These are phyloP conservation scores for Fusarium piperis DNA, from an alignment of 2,329 filamentous ascomycete genomes.

Conservation along the genomic window DNA sequence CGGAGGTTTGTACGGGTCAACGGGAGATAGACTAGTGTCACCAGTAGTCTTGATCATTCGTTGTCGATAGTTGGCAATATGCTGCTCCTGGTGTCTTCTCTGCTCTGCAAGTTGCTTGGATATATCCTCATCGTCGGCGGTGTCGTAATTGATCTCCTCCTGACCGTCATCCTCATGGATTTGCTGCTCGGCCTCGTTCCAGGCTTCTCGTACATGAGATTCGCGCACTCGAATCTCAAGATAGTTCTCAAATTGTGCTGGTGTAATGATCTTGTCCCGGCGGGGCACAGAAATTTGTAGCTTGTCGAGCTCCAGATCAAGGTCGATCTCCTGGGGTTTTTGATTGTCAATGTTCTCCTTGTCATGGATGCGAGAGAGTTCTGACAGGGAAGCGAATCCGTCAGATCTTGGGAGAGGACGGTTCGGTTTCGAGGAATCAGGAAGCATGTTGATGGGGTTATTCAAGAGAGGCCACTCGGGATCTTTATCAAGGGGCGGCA, in stretches of 20 bases:
- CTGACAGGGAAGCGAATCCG: not conserved
- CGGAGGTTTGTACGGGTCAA: not conserved
- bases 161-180: not conserved
- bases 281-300: not conserved
- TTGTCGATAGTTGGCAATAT: not conserved
- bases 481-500: not conserved
- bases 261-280: not conserved
- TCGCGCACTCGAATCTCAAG: not conserved
- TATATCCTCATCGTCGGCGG: not conserved
- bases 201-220: not conserved
- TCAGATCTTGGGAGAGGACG: not conserved
- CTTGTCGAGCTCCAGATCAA: not conserved
- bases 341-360: not conserved
- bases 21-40: not conserved
- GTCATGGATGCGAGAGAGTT: not conserved
- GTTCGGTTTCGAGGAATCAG: not conserved
- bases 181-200: not conserved
- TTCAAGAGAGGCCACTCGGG: not conserved
- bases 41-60: constrained; percentile 2
- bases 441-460: not conserved
- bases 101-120: not conserved
- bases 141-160: not conserved
- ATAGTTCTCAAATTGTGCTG: not conserved
- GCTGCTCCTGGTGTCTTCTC: not conserved
- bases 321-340: not conserved